phyloP scores from a whole-genome alignment of 2,329 filamentous ascomycete species.

The Calonectria pseudoturangicola region DNA sequence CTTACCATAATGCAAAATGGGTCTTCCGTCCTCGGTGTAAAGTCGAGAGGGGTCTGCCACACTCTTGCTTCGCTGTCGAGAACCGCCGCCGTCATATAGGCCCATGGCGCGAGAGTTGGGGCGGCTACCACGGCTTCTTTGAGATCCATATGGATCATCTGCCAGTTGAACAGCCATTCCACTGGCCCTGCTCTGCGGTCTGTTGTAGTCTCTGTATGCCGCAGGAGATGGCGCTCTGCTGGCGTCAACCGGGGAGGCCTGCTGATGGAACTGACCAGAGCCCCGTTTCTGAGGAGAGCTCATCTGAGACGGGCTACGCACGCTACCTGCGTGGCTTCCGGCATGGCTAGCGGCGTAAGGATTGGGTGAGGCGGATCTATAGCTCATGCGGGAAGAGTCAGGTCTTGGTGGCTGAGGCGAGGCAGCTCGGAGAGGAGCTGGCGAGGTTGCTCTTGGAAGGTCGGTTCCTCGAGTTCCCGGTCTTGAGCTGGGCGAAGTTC shows the following conservation, averaged over 20 bases:
- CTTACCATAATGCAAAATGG: slow-evolving; percentile 96
- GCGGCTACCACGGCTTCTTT: slow-evolving; percentile 70
- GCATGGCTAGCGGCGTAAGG: slow-evolving; percentile 70
- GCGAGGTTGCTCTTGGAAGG: slow-evolving; percentile 78
- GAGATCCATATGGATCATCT: slow-evolving; percentile 76
- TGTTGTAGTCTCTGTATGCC: slow-evolving; percentile 67
- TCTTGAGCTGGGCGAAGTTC: slow-evolving; percentile 68
- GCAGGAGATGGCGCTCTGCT: slow-evolving; percentile 69
- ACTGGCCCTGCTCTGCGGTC: slow-evolving; percentile 70
- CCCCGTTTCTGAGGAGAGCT: slow-evolving; percentile 65
- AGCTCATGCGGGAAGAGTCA: slow-evolving; percentile 61
- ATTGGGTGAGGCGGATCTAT: slow-evolving; percentile 77
- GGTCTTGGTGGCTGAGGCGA: slow-evolving; percentile 77
- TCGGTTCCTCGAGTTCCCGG: slow-evolving; percentile 76
- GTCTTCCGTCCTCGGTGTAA: slow-evolving; percentile 88
- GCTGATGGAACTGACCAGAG: slow-evolving; percentile 71
- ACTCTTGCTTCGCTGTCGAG: slow-evolving; percentile 84
- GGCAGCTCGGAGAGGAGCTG: slow-evolving; percentile 78
- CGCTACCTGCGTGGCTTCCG: slow-evolving; percentile 54
- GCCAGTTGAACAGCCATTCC: slow-evolving; percentile 83
- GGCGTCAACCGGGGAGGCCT: slow-evolving; percentile 71
- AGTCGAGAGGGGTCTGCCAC: slow-evolving; percentile 88
- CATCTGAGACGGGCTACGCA: slow-evolving; percentile 61
- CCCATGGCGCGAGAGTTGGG: slow-evolving; percentile 72
- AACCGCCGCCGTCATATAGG: slow-evolving; percentile 72